These are phyloP conservation scores for Pulicaria dysenterica DNA, from an alignment of 129 eudicot genomes.

Conservation along the genomic window DNA sequence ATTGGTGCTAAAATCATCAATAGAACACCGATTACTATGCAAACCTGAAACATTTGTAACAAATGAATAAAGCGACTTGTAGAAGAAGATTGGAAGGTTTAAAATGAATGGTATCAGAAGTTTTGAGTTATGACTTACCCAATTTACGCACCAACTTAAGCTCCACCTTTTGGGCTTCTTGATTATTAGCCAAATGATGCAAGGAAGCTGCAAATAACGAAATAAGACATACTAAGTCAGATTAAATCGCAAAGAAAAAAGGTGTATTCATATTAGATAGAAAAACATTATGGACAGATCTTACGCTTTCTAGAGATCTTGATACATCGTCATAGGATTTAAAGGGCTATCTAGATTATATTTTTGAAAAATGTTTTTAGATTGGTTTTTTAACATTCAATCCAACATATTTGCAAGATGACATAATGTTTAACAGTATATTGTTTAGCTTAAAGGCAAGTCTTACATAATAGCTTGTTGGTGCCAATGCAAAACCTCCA, in stretches of 20 bases:
- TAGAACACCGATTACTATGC: slow-evolving; percentile 56
- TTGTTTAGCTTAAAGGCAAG: background rate
- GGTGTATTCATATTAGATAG: background rate
- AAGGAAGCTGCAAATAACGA: slow-evolving; percentile 59
- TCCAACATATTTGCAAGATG: background rate
- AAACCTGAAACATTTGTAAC: slow-evolving; percentile 48
- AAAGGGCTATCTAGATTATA: slow-evolving; percentile 7
- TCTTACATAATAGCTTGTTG: slow-evolving; percentile 64
- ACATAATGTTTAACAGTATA: too few species aligned
- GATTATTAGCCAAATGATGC: slow-evolving; percentile 69
- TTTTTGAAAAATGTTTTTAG: background rate
- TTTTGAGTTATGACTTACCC: slow-evolving; percentile 43
- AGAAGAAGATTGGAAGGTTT: background rate
- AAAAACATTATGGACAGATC: background rate
- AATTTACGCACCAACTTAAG: slow-evolving; percentile 65
- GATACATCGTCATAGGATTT: background rate
- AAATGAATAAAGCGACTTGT: background rate
- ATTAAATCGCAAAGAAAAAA: background rate
- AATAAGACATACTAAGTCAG: background rate
- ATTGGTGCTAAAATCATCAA: slow-evolving; percentile 69
- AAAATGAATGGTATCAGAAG: background rate
- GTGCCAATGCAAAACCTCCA: slow-evolving; percentile 80
- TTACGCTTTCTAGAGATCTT: background rate
- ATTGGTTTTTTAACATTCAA: background rate
- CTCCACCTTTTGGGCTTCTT: slow-evolving; percentile 58